Conservation (phyloP, 148 eudicot species). For the Diospyros kaki region DNA sequence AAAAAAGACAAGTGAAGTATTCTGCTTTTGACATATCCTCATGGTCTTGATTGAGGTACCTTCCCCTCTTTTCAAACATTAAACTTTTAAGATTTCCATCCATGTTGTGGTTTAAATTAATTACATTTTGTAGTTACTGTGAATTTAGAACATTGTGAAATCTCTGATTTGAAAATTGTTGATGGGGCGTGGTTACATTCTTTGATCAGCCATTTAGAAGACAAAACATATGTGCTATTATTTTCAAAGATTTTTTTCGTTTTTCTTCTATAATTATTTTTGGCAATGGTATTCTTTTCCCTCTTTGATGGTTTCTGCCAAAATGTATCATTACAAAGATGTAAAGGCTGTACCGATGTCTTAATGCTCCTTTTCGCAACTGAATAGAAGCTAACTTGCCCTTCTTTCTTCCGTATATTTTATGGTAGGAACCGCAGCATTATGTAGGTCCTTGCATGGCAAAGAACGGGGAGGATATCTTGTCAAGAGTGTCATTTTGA, state of each 20-base stretch:
- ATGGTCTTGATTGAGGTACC: background rate
- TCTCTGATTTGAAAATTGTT: no score
- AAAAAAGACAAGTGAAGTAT: slow-evolving; percentile 26
- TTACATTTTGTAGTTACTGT: no score
- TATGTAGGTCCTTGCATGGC: background rate
- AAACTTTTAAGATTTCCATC: background rate
- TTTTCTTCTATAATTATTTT: no score
- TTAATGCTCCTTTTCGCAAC: no score
- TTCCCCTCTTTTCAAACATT: no score
- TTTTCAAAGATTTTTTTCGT: no score
- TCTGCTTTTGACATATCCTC: no score
- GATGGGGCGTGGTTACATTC: no score
- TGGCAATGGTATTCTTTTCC: background rate
- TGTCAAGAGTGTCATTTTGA: background rate
- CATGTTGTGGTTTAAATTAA: background rate
- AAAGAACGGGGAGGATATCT: background rate
- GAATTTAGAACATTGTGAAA: no score
- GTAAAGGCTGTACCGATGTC: background rate
- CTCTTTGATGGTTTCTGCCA: background rate
- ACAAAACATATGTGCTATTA: no score
- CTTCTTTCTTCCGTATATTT: background rate
- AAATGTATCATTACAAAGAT: background rate
- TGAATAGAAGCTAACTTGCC: no score
- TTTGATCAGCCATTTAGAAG: no score
- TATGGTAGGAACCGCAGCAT: background rate